These are phyloP conservation scores for Cucumis hystrix DNA, from an alignment of 306 rosid species.

Conservation along the genomic window DNA sequence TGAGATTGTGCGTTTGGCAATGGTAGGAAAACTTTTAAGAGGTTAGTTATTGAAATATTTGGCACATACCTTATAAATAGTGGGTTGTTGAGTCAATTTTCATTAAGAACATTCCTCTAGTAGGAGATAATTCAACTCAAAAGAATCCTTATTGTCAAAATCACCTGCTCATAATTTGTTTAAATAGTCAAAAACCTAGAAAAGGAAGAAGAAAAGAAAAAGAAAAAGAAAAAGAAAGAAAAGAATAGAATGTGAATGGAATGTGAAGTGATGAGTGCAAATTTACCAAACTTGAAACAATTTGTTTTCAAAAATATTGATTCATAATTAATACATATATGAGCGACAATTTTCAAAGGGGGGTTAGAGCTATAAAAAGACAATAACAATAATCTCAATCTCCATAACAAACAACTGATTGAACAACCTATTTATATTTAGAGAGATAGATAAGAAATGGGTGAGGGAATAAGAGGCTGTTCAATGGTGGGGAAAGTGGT, in stretches of 20 bases:
- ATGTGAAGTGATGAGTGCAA: neutral
- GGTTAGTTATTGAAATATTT: neutral
- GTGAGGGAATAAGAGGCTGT: conserved; percentile 20
- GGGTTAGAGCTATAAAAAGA: too few species aligned
- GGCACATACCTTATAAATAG: neutral
- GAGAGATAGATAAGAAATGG: neutral
- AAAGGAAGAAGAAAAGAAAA: neutral
- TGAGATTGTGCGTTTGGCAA: neutral
- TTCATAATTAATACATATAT: too few species aligned
- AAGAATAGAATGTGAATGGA: neutral
- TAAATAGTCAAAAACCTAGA: neutral
- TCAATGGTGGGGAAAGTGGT: conserved; percentile 21
- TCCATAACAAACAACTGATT: neutral
- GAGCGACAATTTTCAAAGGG: too few species aligned
- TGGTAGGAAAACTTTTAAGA: neutral
- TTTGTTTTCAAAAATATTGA: too few species aligned
- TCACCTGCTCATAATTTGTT: neutral
- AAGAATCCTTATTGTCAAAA: neutral
- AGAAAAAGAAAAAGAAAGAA: neutral
- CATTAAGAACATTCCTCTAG: neutral
- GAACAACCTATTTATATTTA: too few species aligned
- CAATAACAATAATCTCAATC: too few species aligned
- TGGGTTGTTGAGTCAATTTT: conserved; percentile 8
- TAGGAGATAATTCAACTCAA: neutral
- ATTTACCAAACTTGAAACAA: neutral